Evolutionary conservation across 352 stramenopile species (phyloP), one percentile per base, ranked within the genome.

Genomic region (Globisporangium takayamanum): DNA sequence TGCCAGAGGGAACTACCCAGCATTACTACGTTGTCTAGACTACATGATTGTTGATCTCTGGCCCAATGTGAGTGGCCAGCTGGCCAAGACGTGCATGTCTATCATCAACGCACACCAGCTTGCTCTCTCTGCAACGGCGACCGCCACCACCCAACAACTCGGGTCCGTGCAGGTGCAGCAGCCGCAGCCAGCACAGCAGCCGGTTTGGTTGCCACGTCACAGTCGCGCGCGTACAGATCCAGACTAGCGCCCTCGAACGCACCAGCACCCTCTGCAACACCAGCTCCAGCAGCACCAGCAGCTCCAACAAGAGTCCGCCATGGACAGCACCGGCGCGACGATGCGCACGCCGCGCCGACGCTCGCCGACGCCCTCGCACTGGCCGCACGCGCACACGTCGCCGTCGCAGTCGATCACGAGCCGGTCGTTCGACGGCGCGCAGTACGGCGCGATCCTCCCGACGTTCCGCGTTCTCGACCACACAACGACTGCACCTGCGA

Each of bases 271-370:
- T 39, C 33, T 39, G 33, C 33, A 11, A 39, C 33, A 39, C 33
- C 33, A 39, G 33, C 28, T 33, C 28, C 28, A 22, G 22, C 30
- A 36, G 30, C 30, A 7, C 30, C 30, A 36, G 30, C 33, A 39
- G 33, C 5, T 8, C 33, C 33, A 39, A 1, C 8, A 39, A 8
- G 33, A 12, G 33, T 39, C 33, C 33, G 33, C 33, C 33, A 94
- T 94, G 84, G 81, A 94, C 72, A 90, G 79, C 73, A 87, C 78
- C 6, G 84, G 84, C 18, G 84, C 84, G 12, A 94, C 78, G 22
- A 80, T 75, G 20, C 74, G 82, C 52, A 94, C 84, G 44, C 84
- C 84, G 46, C 72, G 76, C 48, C 76, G 74, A 33, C 75, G 73
- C 26, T 71, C 68, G 45, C 63, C 62, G 10, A 56, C 65, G 10